These are phyloP conservation scores for Fusarium concolor DNA, from an alignment of 2,329 filamentous ascomycete genomes.

Conservation along the genomic window DNA sequence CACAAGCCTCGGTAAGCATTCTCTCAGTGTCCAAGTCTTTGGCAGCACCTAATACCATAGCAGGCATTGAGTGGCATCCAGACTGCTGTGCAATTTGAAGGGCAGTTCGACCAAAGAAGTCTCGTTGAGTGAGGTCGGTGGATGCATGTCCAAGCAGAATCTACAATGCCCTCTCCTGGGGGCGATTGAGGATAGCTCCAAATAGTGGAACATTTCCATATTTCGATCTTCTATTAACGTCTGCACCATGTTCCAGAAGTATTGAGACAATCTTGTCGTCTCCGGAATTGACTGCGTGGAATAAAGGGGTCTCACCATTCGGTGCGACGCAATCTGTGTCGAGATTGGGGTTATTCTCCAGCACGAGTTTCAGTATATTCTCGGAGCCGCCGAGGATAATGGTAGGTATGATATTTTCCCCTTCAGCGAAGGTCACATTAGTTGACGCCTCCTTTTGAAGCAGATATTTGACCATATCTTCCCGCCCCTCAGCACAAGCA, in stretches of 20 bases:
- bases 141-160: conserved; percentile 16
- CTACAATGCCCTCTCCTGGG: conserved; percentile 8
- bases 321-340: conserved; percentile 18
- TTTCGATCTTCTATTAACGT: conserved; percentile 22
- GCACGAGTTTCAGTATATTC: conserved; percentile 20
- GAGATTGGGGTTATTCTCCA: conserved; percentile 28
- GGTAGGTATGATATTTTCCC: conserved; percentile 21
- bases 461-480: conserved; percentile 31
- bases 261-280: conserved; percentile 8
- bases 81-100: conserved; percentile 27
- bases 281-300: conserved; percentile 18
- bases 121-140: conserved; percentile 24
- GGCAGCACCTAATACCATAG: conserved; percentile 15
- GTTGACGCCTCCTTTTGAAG: conserved; percentile 27
- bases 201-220: conserved; percentile 21
- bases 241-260: conserved; percentile 27
- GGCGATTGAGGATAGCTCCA: conserved; percentile 22
- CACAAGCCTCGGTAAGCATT: conserved; percentile 17
- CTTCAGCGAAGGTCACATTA: conserved; percentile 9
- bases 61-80: conserved; percentile 13
- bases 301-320: conserved; percentile 23
- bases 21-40: conserved; percentile 14
- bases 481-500: conserved; percentile 20
- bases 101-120: conserved; percentile 19
- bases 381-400: conserved; percentile 27